Conservation (phyloP, 352 stramenopile genomes). For the Pythium grandisporangium region DNA sequence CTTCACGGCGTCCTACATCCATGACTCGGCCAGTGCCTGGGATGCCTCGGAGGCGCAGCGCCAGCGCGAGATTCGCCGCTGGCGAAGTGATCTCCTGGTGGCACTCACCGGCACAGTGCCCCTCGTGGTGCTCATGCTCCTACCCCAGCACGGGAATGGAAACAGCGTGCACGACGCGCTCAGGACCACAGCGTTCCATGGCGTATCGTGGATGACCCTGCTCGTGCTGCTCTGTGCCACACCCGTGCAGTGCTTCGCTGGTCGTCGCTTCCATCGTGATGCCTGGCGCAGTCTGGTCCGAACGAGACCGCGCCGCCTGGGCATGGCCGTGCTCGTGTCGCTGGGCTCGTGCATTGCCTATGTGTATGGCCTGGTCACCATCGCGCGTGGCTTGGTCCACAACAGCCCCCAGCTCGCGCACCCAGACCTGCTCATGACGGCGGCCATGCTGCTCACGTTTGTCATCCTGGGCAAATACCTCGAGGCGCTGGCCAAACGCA, state of each 20-base stretch:
- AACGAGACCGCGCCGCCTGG: background rate
- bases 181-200: slow-evolving; percentile 5
- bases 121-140: background rate
- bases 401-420: background rate
- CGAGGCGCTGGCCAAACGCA: slow-evolving; percentile 18
- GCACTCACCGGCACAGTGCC: background rate
- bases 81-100: background rate
- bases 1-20: slow-evolving; percentile 23
- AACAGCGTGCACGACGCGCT: background rate
- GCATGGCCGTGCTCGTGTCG: background rate
- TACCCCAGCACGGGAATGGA: background rate
- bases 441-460: slow-evolving; percentile 20
- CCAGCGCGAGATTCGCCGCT: background rate
- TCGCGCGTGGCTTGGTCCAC: background rate
- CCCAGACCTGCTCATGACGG: slow-evolving; percentile 1
- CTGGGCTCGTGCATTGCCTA: background rate
- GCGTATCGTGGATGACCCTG: slow-evolving; percentile 7
- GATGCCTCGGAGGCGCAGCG: background rate
- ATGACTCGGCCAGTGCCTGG: slow-evolving; percentile 5
- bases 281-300: slow-evolving; percentile 40
- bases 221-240: slow-evolving; percentile 48
- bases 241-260: slow-evolving; percentile 83
- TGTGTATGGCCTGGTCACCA: background rate
- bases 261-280: slow-evolving; percentile 67
- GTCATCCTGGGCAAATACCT: slow-evolving; percentile 21